Evolutionary conservation across 352 stramenopile species (phyloP).

Genomic region (Globisporangium cystogenes): DNA sequence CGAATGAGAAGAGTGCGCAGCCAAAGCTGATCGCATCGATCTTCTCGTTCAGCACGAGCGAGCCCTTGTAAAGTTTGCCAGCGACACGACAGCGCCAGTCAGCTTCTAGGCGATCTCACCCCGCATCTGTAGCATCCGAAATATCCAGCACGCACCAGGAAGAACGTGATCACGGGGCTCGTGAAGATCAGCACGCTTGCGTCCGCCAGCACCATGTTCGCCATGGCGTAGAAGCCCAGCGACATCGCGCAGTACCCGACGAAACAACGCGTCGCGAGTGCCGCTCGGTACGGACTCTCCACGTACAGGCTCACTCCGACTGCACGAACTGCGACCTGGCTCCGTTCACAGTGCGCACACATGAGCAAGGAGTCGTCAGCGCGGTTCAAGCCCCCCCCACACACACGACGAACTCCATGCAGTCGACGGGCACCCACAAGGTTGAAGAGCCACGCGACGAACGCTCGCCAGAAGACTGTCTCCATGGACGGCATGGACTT

Average conservation of each 20-base stretch:
- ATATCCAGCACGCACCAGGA: conserved; percentile 27
- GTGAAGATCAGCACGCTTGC: conserved; percentile 60
- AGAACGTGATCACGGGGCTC: conserved; percentile 56
- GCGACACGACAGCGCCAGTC: too few species aligned
- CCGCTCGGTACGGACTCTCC: conserved; percentile 24
- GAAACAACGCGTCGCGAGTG: conserved; percentile 34
- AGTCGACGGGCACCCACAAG: conserved; percentile 19
- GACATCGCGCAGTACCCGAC: conserved; percentile 39
- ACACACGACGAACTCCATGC: too few species aligned
- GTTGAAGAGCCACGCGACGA: conserved; percentile 47
- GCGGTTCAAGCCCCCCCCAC: too few species aligned
- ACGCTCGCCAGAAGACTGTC: conserved; percentile 59
- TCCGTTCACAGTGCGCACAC: not conserved
- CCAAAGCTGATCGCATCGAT: conserved; percentile 27
- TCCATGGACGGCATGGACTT: conserved; percentile 54
- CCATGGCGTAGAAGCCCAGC: conserved; percentile 47
- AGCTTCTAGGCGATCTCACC: too few species aligned
- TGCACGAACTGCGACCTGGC: conserved; percentile 29
- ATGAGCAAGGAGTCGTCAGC: not conserved
- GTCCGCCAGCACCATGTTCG: conserved; percentile 54
- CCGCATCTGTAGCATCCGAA: too few species aligned
- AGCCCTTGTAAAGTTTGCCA: conserved; percentile 10
- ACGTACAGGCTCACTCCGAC: conserved; percentile 23
- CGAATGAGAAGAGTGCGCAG: conserved; percentile 30
- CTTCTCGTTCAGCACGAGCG: conserved; percentile 22